These are phyloP conservation scores for Pythium insidiosum DNA, from an alignment of 352 stramenopile genomes.

Conservation along the genomic window DNA sequence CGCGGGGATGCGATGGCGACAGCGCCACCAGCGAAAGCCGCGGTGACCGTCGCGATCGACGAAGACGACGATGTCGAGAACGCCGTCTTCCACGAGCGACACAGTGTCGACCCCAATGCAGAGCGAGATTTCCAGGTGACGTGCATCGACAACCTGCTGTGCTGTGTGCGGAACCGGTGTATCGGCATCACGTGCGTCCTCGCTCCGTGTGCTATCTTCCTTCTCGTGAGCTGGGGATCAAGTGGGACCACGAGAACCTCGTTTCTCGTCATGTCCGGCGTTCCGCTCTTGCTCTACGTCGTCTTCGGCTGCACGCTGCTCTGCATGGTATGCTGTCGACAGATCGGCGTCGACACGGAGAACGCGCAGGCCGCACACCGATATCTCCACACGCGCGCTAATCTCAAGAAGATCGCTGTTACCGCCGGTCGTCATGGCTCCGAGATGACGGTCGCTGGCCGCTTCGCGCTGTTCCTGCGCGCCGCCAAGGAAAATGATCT, in stretches of 20 bases:
- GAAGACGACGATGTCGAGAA: conserved; percentile 31
- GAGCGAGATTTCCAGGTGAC: conserved; percentile 22
- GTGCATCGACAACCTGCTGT: conserved; percentile 41
- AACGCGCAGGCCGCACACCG: conserved; percentile 53
- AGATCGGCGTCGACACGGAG: conserved; percentile 38
- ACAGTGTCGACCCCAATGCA: conserved; percentile 13
- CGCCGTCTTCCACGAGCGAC: conserved; percentile 55
- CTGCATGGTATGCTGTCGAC: conserved; percentile 36
- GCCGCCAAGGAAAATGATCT: conserved; percentile 36
- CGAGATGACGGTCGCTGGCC: conserved; percentile 28
- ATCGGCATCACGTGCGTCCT: conserved; percentile 43
- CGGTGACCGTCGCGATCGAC: no score
- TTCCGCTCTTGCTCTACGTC: conserved; percentile 34
- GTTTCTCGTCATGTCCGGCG: conserved; percentile 34
- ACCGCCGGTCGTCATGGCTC: conserved; percentile 21
- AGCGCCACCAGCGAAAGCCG: no score
- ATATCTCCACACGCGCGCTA: conserved; percentile 28
- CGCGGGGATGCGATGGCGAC: no score
- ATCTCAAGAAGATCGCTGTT: conserved; percentile 48
- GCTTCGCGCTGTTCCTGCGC: conserved; percentile 56
- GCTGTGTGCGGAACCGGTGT: conserved; percentile 57
- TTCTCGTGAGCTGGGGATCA: conserved; percentile 35
- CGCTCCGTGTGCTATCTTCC: conserved; percentile 39
- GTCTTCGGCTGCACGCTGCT: conserved; percentile 24
- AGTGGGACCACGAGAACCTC: conserved; percentile 10